Conservation (phyloP, 2,329 filamentous ascomycete species). For the Monosporascus sp. region DNA sequence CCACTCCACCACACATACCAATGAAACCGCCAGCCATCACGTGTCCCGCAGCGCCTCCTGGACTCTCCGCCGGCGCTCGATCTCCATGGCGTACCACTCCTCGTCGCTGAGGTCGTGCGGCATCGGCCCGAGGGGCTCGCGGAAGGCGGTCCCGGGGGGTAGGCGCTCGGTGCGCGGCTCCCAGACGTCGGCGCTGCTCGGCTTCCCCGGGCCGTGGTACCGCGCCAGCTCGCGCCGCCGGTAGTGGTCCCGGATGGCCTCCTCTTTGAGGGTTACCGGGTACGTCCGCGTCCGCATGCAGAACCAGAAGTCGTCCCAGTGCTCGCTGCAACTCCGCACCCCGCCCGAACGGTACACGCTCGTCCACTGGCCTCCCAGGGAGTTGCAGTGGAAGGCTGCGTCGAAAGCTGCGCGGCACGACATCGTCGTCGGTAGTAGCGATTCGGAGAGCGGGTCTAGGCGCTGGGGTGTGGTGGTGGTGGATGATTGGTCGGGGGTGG, state of each 20-base stretch:
- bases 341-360: slow-evolving; percentile 83
- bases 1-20: not conserved
- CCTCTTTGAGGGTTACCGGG: slow-evolving; percentile 52
- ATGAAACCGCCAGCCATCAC: not conserved
- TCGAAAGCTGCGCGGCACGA: slow-evolving; percentile 90
- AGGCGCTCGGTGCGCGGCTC: slow-evolving; percentile 62
- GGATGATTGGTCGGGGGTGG: slow-evolving; percentile 12
- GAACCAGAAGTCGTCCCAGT: slow-evolving; percentile 95
- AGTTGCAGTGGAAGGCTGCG: slow-evolving; percentile 89
- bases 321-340: slow-evolving; percentile 71
- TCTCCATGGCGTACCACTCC: slow-evolving; percentile 35
- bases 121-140: slow-evolving; percentile 30
- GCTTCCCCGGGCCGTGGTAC: slow-evolving; percentile 54
- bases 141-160: slow-evolving; percentile 40
- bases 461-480: slow-evolving; percentile 15
- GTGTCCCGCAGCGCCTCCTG: slow-evolving; percentile 14
- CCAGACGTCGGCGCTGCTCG: slow-evolving; percentile 90
- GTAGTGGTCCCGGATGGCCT: slow-evolving; percentile 62
- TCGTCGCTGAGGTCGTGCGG: slow-evolving; percentile 33
- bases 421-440: slow-evolving; percentile 74
- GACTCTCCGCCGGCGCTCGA: slow-evolving; percentile 17
- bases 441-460: slow-evolving; percentile 52
- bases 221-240: slow-evolving; percentile 59
- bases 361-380: slow-evolving; percentile 84
- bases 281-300: slow-evolving; percentile 81